These are phyloP conservation scores for Fusarium proliferatum DNA, from an alignment of 2,329 filamentous ascomycete species.

Conservation along the genomic window DNA sequence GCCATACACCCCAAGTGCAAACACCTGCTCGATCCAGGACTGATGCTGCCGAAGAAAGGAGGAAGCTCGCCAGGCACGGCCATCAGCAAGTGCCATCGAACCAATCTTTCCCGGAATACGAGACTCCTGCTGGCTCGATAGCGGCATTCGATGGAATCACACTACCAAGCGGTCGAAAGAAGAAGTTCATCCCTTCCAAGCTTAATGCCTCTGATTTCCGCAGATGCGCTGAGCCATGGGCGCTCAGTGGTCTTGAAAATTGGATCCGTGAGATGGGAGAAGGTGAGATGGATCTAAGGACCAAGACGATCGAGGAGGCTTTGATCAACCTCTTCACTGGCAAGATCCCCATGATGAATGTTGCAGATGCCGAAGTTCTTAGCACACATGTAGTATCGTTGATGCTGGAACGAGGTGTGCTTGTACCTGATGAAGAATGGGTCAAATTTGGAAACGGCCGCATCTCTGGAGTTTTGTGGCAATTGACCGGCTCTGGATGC, in stretches of 20 bases:
- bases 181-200: slow-evolving; percentile 87
- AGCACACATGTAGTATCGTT: slow-evolving; percentile 80
- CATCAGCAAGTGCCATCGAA: slow-evolving; percentile 62
- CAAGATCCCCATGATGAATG: slow-evolving; percentile 98
- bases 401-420: slow-evolving; percentile 81
- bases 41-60: slow-evolving; percentile 82
- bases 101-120: slow-evolving; percentile 66
- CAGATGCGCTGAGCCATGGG: slow-evolving; percentile 91
- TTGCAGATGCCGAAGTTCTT: slow-evolving; percentile 91
- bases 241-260: slow-evolving; percentile 83
- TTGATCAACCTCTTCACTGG: slow-evolving; percentile 89
- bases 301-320: slow-evolving; percentile 86
- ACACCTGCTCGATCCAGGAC: slow-evolving; percentile 93
- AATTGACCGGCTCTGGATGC: slow-evolving; percentile 90
- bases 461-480: slow-evolving; percentile 91
- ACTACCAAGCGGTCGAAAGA: slow-evolving; percentile 80
- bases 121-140: slow-evolving; percentile 65
- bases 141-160: slow-evolving; percentile 83
- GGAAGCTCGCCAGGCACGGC: slow-evolving; percentile 61
- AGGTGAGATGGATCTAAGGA: slow-evolving; percentile 87
- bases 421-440: slow-evolving; percentile 96
- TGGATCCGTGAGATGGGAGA: slow-evolving; percentile 94
- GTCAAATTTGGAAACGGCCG: slow-evolving; percentile 86
- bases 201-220: slow-evolving; percentile 83
- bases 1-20: slow-evolving; percentile 80